phyloP scores from a whole-genome alignment of 352 stramenopile species.

The Hyaloperonospora arabidopsidis region DNA sequence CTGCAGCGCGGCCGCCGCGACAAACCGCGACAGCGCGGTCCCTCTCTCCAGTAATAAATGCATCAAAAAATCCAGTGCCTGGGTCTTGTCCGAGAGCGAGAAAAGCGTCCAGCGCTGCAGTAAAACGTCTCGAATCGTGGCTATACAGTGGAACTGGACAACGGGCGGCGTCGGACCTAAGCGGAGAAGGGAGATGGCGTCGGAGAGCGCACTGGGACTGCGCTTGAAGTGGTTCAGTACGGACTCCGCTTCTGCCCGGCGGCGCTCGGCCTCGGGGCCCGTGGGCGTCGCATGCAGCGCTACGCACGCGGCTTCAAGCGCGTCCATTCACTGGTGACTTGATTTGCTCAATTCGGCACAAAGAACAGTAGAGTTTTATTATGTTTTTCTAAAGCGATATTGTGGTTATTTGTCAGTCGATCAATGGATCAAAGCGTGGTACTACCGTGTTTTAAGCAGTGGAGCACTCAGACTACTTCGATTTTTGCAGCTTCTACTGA shows the following conservation, averaged over 20 bases:
- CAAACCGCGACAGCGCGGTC: slow-evolving; percentile 41
- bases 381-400: too few relatives aligned
- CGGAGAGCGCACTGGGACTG: slow-evolving; percentile 49
- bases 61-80: slow-evolving; percentile 68
- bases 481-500: too few relatives aligned
- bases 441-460: too few relatives aligned
- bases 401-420: too few relatives aligned
- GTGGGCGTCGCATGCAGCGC: slow-evolving; percentile 60
- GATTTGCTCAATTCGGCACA: not conserved
- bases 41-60: slow-evolving; percentile 66
- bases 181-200: slow-evolving; percentile 52
- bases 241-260: slow-evolving; percentile 51
- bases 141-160: slow-evolving; percentile 78
- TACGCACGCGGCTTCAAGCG: slow-evolving; percentile 56
- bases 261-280: slow-evolving; percentile 36
- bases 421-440: too few relatives aligned
- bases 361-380: too few relatives aligned
- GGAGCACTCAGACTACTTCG: too few relatives aligned
- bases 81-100: slow-evolving; percentile 36
- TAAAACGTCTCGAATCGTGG: slow-evolving; percentile 66
- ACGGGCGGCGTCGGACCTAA: slow-evolving; percentile 30
- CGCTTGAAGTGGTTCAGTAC: slow-evolving; percentile 78
- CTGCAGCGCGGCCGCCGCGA: slow-evolving; percentile 56
- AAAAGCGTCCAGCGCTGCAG: slow-evolving; percentile 60
- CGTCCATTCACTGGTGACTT: slow-evolving; percentile 32